phyloP scores from a whole-genome alignment of 2,329 filamentous ascomycete species.

The Neobulgaria alba region DNA sequence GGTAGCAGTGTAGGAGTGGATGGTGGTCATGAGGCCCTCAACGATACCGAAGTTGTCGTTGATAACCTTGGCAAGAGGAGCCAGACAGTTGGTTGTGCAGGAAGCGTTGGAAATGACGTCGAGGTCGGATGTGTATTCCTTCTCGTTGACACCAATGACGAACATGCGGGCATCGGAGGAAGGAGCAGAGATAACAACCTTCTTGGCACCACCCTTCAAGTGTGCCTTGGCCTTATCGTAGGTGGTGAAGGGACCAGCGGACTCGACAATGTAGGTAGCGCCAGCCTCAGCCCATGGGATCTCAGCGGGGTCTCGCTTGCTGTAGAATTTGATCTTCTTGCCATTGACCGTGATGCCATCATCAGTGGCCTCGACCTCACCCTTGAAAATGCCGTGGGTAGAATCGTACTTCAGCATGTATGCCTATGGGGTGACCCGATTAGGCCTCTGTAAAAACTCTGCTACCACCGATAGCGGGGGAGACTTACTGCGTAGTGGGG shows the following conservation, averaged over 20 bases:
- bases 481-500: constrained; percentile 86
- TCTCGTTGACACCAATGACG: constrained; percentile 98
- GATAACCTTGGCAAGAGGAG: constrained; percentile 98
- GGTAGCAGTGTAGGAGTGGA: constrained; percentile 99
- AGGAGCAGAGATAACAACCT: constrained; percentile 88
- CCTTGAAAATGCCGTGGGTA: constrained; percentile 95
- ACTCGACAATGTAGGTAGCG: constrained; percentile 93
- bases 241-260: constrained; percentile 98
- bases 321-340: constrained; percentile 93
- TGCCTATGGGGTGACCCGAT: constrained; percentile 45
- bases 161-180: constrained; percentile 98
- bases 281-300: constrained; percentile 87
- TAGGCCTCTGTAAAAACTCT: neutral
- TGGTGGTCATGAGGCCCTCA: constrained; percentile 99
- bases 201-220: constrained; percentile 95
- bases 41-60: constrained; percentile 96
- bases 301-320: constrained; percentile 76
- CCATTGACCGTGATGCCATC: constrained; percentile 78
- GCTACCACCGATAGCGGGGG: constrained; percentile 6
- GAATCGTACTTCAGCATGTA: constrained; percentile 99
- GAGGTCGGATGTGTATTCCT: constrained; percentile 82
- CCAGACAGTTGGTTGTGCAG: constrained; percentile 99
- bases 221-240: constrained; percentile 90
- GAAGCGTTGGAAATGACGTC: constrained; percentile 98
- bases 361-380: constrained; percentile 63